Percentiles rank a stretch among this genome's conserved stretches.
These are phyloP conservation scores for Silene noctiflora DNA, from an alignment of 179 eudicot genomes.

Conservation along the genomic window DNA sequence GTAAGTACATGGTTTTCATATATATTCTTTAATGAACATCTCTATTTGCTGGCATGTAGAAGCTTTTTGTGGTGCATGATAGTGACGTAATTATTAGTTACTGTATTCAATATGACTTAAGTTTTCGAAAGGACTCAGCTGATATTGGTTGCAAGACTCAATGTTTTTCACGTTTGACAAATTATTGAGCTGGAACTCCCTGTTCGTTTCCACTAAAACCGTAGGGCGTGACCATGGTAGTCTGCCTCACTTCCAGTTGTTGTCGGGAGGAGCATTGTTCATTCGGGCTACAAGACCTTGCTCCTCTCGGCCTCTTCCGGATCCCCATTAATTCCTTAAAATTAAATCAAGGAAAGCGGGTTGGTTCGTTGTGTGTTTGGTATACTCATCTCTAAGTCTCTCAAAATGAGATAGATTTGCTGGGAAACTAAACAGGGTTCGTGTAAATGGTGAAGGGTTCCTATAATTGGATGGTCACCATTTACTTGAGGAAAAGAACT, in stretches of 20 bases:
- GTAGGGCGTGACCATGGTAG: not conserved
- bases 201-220: not conserved
- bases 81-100: not conserved
- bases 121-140: not conserved
- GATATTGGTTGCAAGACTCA: not conserved
- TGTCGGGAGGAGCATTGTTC: too few species aligned
- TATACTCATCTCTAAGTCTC: not conserved
- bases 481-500: not conserved
- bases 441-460: not conserved
- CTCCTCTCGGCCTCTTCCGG: not conserved
- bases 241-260: too few species aligned
- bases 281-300: too few species aligned
- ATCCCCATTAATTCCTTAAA: not conserved
- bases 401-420: not conserved
- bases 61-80: not conserved
- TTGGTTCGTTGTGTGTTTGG: not conserved
- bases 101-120: not conserved
- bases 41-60: constrained; percentile 1
- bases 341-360: not conserved
- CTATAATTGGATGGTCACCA: not conserved
- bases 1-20: constrained; percentile 30
- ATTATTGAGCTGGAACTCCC: not conserved
- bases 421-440: not conserved
- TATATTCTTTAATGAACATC: not conserved
- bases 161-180: too few species aligned